A percentile compares a stretch with the other conserved stretches of the same genome.
Conservation (phyloP, 1,284 basidiomycete genomes). For the Ganoderma lingzhi region DNA sequence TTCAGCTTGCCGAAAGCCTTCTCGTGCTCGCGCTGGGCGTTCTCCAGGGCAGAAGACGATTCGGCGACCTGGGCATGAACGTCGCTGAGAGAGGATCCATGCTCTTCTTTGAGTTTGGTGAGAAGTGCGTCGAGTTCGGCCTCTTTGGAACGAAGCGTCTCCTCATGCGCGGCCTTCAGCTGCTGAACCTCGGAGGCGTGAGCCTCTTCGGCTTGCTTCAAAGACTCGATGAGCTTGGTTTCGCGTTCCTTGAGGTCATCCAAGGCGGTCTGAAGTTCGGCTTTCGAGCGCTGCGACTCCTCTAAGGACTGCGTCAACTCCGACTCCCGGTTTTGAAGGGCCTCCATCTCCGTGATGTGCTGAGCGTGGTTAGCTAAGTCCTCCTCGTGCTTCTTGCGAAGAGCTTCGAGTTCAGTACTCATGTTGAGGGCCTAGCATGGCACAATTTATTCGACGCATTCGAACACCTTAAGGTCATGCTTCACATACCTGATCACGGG, state of each 20-base stretch:
- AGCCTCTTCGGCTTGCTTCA: slow-evolving; percentile 57
- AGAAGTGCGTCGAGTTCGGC: slow-evolving; percentile 59
- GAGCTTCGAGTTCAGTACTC: slow-evolving; percentile 82
- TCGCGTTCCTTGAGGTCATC: slow-evolving; percentile 67
- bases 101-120: slow-evolving; percentile 52
- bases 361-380: slow-evolving; percentile 49
- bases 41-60: slow-evolving; percentile 40
- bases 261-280: slow-evolving; percentile 43
- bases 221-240: slow-evolving; percentile 55
- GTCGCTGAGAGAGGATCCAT: slow-evolving; percentile 41
- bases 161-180: slow-evolving; percentile 63
- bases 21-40: slow-evolving; percentile 43
- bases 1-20: slow-evolving; percentile 46
- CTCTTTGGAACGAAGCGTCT: slow-evolving; percentile 58
- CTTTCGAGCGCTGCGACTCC: slow-evolving; percentile 48
- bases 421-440: slow-evolving; percentile 76
- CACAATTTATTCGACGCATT: background rate
- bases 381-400: slow-evolving; percentile 69
- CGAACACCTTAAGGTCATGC: background rate
- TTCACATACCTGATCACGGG: slow-evolving; percentile 75
- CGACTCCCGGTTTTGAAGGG: slow-evolving; percentile 62
- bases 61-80: slow-evolving; percentile 43
- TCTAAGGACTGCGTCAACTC: slow-evolving; percentile 59
- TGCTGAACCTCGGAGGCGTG: slow-evolving; percentile 52
- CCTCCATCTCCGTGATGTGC: slow-evolving; percentile 50